These are phyloP conservation scores for Amaranthus palmeri DNA, from an alignment of 148 eudicot species.

Conservation along the genomic window DNA sequence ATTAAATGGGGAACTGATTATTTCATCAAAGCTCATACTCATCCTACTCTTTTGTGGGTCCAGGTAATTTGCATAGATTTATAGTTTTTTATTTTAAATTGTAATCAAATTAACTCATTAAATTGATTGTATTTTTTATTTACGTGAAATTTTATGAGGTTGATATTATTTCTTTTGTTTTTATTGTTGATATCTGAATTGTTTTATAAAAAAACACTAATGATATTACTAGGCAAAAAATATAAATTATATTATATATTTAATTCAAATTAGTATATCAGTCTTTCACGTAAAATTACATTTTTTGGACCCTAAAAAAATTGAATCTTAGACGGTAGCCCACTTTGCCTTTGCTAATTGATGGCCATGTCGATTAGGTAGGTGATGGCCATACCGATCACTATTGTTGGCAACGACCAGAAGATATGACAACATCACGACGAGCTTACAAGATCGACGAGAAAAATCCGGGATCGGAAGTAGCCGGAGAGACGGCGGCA, in stretches of 20 bases:
- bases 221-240: too few relatives aligned
- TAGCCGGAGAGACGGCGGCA: slow-evolving; percentile 81
- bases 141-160: neutral
- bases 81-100: too few relatives aligned
- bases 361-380: slow-evolving; percentile 27
- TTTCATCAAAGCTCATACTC: slow-evolving; percentile 59
- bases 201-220: too few relatives aligned
- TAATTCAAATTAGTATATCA: too few relatives aligned
- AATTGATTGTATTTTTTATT: neutral
- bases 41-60: slow-evolving; percentile 52
- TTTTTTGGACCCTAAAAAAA: too few relatives aligned
- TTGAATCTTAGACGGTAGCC: too few relatives aligned
- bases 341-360: too few relatives aligned
- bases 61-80: slow-evolving; percentile 37
- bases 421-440: slow-evolving; percentile 85
- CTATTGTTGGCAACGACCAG: slow-evolving; percentile 83
- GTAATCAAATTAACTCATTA: too few relatives aligned
- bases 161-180: neutral
- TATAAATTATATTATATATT: too few relatives aligned
- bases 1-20: slow-evolving; percentile 76
- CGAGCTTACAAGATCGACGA: slow-evolving; percentile 70
- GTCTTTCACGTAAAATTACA: too few relatives aligned
- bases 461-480: slow-evolving; percentile 65
- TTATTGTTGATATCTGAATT: too few relatives aligned
- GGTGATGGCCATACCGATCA: slow-evolving; percentile 84